Conservation (phyloP, 345 rosid species). For the Melastoma malabathricum region DNA sequence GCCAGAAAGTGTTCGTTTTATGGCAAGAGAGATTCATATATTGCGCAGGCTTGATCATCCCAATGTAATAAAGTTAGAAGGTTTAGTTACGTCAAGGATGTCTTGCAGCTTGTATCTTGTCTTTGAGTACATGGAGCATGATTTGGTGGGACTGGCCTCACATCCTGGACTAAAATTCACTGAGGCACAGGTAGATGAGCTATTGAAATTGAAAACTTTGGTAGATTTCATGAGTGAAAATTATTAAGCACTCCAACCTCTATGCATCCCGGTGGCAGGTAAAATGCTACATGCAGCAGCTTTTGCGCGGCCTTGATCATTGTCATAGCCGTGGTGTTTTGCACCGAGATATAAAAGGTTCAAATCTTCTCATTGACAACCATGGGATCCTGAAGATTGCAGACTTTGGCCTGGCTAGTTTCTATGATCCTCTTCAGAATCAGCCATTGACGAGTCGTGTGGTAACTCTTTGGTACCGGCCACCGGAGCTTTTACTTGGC, state of each 20-base stretch:
- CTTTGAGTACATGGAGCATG: slow-evolving; percentile 99
- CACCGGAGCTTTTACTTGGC: slow-evolving; percentile 93
- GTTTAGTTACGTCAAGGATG: slow-evolving; percentile 98
- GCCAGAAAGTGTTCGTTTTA: slow-evolving; percentile 92
- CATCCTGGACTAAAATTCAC: slow-evolving; percentile 84
- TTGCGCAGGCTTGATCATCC: slow-evolving; percentile 90
- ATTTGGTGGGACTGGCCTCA: slow-evolving; percentile 87
- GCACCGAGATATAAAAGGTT: slow-evolving; percentile 96
- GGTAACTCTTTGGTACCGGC: slow-evolving; percentile 96
- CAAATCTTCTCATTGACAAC: slow-evolving; percentile 87
- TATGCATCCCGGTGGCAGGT: slow-evolving; percentile 32
- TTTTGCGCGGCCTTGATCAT: slow-evolving; percentile 77
- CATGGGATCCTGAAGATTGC: slow-evolving; percentile 85
- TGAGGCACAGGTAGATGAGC: slow-evolving; percentile 59
- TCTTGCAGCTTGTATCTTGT: slow-evolving; percentile 98
- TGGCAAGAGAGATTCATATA: slow-evolving; percentile 96
- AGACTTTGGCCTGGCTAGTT: slow-evolving; percentile 94
- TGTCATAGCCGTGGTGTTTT: slow-evolving; percentile 90
- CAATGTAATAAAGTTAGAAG: slow-evolving; percentile 89
- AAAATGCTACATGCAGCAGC: slow-evolving; percentile 90
- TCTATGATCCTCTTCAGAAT: slow-evolving; percentile 55
- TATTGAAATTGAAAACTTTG: background rate
- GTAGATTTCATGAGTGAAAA: too few species aligned
- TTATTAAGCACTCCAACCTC: too few species aligned
- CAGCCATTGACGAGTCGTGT: slow-evolving; percentile 92